These are phyloP conservation scores for Vicia villosa DNA, from an alignment of 306 rosid genomes.

Conservation along the genomic window DNA sequence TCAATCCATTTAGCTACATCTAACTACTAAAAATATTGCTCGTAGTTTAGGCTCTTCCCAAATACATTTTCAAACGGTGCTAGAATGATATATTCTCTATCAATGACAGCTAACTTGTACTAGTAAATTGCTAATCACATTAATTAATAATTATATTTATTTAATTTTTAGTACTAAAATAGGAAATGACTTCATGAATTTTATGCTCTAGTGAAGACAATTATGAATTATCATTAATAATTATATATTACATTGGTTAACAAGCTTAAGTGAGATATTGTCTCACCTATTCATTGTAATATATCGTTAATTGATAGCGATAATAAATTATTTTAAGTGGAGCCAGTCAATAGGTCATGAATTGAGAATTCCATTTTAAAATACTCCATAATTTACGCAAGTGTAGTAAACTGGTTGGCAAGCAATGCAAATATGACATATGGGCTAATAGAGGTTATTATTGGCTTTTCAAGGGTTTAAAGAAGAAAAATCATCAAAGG, in stretches of 20 bases:
- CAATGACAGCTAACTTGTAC: slow-evolving; percentile 3
- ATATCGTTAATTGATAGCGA: slow-evolving; percentile 15
- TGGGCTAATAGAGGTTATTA: slow-evolving; percentile 36
- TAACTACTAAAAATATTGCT: slow-evolving; percentile 24
- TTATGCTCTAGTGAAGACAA: slow-evolving; percentile 21
- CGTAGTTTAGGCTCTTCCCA: not conserved
- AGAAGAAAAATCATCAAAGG: slow-evolving; percentile 17
- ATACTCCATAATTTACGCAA: slow-evolving; percentile 46
- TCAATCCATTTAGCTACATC: not conserved
- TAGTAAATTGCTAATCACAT: not conserved
- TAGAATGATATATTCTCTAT: slow-evolving; percentile 10
- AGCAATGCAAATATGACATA: slow-evolving; percentile 33
- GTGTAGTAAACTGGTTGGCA: slow-evolving; percentile 44
- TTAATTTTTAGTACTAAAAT: not conserved
- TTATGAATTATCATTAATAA: slow-evolving; percentile 11
- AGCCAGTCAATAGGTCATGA: slow-evolving; percentile 34
- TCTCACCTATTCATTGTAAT: slow-evolving; percentile 28
- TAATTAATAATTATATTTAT: not conserved
- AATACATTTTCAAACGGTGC: not conserved
- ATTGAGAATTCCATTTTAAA: slow-evolving; percentile 30
- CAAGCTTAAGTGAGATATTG: slow-evolving; percentile 6
- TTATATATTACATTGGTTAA: not conserved
- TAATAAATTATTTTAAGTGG: not conserved
- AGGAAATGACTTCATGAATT: slow-evolving; percentile 1
- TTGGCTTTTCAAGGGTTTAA: slow-evolving; percentile 36